Conservation (phyloP, 192 early-diverging fungal species). For the Coemansia javaensis region DNA sequence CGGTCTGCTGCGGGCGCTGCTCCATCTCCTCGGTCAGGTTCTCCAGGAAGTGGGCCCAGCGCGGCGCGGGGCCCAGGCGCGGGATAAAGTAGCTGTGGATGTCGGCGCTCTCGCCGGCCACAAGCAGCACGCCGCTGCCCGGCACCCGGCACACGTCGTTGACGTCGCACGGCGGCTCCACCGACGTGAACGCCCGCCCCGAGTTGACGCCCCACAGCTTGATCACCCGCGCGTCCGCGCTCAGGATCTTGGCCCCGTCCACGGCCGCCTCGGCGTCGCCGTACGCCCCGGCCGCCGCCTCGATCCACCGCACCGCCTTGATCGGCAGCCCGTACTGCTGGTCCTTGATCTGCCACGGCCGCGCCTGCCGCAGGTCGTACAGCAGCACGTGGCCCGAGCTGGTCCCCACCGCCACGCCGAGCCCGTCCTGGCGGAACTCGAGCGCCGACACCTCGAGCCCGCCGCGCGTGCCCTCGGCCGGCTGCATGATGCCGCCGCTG, state of each 20-base stretch:
- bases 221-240: constrained; percentile 84
- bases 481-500: constrained; percentile 18
- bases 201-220: constrained; percentile 88
- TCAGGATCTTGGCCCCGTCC: constrained; percentile 69
- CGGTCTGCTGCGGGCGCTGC: constrained; percentile 74
- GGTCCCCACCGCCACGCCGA: constrained; percentile 82
- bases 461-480: constrained; percentile 11
- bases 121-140: constrained; percentile 79
- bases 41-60: constrained; percentile 91
- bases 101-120: constrained; percentile 88
- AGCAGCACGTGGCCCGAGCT: constrained; percentile 86
- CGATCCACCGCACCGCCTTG: constrained; percentile 76
- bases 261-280: constrained; percentile 16
- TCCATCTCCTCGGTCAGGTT: constrained; percentile 93
- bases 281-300: constrained; percentile 14
- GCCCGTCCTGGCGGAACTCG: constrained; percentile 79
- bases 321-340: constrained; percentile 97
- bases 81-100: constrained; percentile 94
- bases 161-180: constrained; percentile 87
- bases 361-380: constrained; percentile 84
- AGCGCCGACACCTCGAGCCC: constrained; percentile 66
- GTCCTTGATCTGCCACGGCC: constrained; percentile 88
- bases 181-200: constrained; percentile 82
- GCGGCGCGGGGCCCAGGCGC: constrained; percentile 84
- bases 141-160: constrained; percentile 86